Conservation (phyloP, 2,329 filamentous ascomycete species). For the Nannizziopsis arthrosporioides region DNA sequence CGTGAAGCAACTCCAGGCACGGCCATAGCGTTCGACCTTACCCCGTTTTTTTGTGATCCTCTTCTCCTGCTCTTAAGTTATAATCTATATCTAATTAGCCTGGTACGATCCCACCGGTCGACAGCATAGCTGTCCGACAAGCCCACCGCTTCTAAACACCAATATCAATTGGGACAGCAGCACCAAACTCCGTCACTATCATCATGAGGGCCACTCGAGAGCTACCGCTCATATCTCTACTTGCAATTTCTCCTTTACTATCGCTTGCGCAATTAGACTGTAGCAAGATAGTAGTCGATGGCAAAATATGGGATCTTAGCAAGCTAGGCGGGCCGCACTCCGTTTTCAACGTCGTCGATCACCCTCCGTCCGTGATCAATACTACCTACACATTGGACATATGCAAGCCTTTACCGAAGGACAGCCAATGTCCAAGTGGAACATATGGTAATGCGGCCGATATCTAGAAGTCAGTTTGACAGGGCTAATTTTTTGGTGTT, state of each 20-base stretch:
- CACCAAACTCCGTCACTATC: background rate
- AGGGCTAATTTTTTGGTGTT: background rate
- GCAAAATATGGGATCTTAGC: conserved; percentile 21
- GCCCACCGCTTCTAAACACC: background rate
- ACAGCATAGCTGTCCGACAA: conserved; percentile 5
- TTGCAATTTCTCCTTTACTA: conserved; percentile 14
- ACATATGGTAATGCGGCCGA: conserved; percentile 9
- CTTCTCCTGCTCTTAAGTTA: background rate
- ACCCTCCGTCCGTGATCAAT: conserved; percentile 42
- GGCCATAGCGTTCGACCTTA: background rate
- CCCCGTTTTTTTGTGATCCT: background rate
- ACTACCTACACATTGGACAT: conserved; percentile 74
- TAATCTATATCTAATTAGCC: background rate
- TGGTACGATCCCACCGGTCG: background rate
- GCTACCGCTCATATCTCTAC: conserved; percentile 14
- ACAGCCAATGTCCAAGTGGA: conserved; percentile 21
- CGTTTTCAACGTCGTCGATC: conserved; percentile 13
- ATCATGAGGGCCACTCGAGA: conserved; percentile 11
- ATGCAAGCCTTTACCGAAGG: conserved; percentile 52
- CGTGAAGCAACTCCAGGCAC: background rate
- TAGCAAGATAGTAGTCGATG: conserved; percentile 20
- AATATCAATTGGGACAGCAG: background rate
- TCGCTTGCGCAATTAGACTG: conserved; percentile 19
- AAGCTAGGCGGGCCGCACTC: conserved; percentile 21
- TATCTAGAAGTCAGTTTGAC: background rate